Percentiles rank a stretch among this genome's conserved stretches.
These are phyloP conservation scores for Lachancea sp. DNA, from an alignment of 805 yeast species.

Conservation along the genomic window DNA sequence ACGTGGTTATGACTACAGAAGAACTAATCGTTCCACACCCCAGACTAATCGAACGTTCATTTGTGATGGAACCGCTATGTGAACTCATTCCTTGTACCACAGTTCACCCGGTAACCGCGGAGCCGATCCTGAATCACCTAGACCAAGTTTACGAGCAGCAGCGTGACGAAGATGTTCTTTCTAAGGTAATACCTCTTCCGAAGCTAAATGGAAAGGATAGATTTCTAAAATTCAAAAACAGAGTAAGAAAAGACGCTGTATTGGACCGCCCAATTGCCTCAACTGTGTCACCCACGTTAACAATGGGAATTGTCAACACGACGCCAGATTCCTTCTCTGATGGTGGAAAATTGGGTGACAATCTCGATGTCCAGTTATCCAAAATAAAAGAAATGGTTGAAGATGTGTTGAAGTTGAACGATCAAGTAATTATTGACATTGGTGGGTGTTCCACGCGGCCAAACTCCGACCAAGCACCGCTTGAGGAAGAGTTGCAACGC, in stretches of 20 bases:
- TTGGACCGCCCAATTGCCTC: constrained; percentile 32
- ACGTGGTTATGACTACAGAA: constrained; percentile 44
- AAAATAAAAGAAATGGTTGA: constrained; percentile 45
- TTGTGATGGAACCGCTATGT: constrained; percentile 83
- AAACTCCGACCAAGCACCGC: constrained; percentile 55
- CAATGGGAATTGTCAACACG: constrained; percentile 85
- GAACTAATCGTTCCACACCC: constrained; percentile 78
- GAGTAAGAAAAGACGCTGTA: constrained; percentile 41
- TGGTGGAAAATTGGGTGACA: constrained; percentile 47
- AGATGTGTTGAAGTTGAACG: constrained; percentile 47
- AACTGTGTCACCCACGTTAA: constrained; percentile 39
- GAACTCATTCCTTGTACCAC: constrained; percentile 65
- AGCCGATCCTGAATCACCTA: constrained; percentile 66
- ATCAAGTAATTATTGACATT: constrained; percentile 59
- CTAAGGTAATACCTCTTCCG: constrained; percentile 44
- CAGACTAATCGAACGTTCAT: constrained; percentile 80
- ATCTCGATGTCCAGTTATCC: constrained; percentile 37
- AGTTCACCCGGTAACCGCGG: constrained; percentile 82
- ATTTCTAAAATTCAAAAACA: constrained; percentile 22
- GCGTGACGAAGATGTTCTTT: constrained; percentile 46
- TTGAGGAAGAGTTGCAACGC: constrained; percentile 61
- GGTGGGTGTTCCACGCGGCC: constrained; percentile 97
- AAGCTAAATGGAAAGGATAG: constrained; percentile 22
- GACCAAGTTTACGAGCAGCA: constrained; percentile 41
- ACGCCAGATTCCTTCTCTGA: constrained; percentile 97